A percentile compares a stretch with the other conserved stretches of the same genome.
These are phyloP conservation scores for Claviceps monticola DNA, from an alignment of 2,329 filamentous ascomycete genomes.

Conservation along the genomic window DNA sequence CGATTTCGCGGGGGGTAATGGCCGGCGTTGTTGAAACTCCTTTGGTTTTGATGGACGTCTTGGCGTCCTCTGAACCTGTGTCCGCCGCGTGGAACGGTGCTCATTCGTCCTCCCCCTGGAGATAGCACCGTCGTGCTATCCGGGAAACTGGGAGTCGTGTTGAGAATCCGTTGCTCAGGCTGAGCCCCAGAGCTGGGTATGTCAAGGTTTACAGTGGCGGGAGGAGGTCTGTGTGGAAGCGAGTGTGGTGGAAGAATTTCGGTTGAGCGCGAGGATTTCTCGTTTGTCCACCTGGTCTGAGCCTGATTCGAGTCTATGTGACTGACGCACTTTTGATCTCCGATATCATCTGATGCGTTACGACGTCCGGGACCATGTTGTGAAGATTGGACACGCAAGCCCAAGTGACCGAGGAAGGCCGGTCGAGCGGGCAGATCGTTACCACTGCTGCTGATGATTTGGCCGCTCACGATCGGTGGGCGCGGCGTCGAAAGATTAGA, in stretches of 20 bases:
- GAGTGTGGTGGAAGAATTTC: background rate
- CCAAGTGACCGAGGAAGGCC: background rate
- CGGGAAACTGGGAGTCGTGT: background rate
- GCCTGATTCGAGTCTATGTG: background rate
- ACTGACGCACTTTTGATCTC: background rate
- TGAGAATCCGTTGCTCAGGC: background rate
- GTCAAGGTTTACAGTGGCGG: background rate
- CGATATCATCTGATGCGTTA: background rate
- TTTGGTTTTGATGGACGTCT: background rate
- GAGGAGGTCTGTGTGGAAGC: background rate
- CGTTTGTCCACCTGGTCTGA: background rate
- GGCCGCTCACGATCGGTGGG: background rate
- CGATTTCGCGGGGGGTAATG: background rate
- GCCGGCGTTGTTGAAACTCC: background rate
- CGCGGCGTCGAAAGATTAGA: background rate
- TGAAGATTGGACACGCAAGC: background rate
- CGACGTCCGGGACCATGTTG: background rate
- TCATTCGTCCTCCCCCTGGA: background rate
- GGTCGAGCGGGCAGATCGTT: background rate
- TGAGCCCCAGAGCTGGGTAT: background rate
- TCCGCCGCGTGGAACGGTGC: background rate
- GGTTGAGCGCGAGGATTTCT: background rate
- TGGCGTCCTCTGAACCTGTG: constrained; percentile 1
- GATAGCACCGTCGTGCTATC: background rate
- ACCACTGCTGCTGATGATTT: background rate